Conservation (phyloP, 176 grass and related monocot genomes). For the Musa itinerans region DNA sequence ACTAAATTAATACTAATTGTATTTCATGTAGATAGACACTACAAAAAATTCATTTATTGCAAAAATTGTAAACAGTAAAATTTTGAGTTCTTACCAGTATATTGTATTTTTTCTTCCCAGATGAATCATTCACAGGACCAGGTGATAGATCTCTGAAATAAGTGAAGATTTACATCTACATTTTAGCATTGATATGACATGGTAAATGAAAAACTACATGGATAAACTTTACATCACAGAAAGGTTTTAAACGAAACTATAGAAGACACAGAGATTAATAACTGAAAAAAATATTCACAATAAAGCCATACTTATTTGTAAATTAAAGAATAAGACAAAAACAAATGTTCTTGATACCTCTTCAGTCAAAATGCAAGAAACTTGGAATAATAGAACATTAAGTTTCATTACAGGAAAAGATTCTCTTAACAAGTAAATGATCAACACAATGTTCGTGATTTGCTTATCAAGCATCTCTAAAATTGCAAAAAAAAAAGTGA, state of each 20-base stretch:
- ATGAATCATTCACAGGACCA: conserved; percentile 34
- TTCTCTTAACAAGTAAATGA: too few species aligned
- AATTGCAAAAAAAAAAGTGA: too few species aligned
- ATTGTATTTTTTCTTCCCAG: conserved; percentile 57
- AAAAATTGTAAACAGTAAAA: neutral
- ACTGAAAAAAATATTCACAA: neutral
- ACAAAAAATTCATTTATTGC: neutral
- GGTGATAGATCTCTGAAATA: conserved; percentile 57
- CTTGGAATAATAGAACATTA: too few species aligned
- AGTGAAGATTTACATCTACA: neutral
- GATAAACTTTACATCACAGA: neutral
- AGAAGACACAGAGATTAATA: neutral
- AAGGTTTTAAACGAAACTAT: too few species aligned
- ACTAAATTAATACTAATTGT: neutral
- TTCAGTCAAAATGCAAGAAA: too few species aligned
- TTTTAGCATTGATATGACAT: neutral
- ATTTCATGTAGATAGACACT: neutral
- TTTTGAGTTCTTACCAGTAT: conserved; percentile 48
- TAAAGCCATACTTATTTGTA: neutral
- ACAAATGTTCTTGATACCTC: neutral
- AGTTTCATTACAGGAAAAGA: too few species aligned
- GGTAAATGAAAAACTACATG: conserved; percentile 2
- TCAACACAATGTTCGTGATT: too few species aligned
- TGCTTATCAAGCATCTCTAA: too few species aligned
- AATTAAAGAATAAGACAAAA: neutral